A percentile compares a stretch with the other conserved stretches of the same genome.
phyloP scores from a whole-genome alignment of 371 early-diverging fungal genomes.

The Mucor velutinosus region DNA sequence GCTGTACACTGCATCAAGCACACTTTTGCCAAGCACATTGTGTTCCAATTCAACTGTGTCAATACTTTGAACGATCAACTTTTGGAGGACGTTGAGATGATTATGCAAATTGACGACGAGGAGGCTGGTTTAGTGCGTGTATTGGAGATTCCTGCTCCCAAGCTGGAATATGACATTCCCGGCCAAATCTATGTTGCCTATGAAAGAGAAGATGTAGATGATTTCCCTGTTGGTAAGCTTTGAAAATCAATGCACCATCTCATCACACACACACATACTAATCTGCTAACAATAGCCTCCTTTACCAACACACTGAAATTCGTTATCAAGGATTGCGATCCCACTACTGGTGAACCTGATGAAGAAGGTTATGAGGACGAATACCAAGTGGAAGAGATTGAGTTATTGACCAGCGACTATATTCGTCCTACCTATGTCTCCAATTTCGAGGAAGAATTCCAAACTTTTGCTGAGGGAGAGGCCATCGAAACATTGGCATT shows the following conservation, averaged over 20 bases:
- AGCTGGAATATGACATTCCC: constrained; percentile 79
- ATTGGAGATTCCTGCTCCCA: constrained; percentile 66
- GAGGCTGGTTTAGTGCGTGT: constrained; percentile 63
- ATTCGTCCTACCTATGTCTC: constrained; percentile 77
- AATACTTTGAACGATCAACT: constrained; percentile 94
- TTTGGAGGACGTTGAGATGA: constrained; percentile 88
- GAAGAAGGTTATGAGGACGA: constrained; percentile 95
- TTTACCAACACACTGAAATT: constrained; percentile 92
- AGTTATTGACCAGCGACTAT: constrained; percentile 85
- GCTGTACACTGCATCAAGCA: constrained; percentile 91
- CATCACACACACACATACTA: not conserved
- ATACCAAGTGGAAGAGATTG: constrained; percentile 90
- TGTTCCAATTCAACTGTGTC: constrained; percentile 94
- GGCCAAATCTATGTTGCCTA: constrained; percentile 86
- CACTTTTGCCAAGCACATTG: constrained; percentile 85
- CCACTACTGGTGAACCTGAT: constrained; percentile 86
- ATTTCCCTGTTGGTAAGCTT: constrained; percentile 54
- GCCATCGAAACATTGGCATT: constrained; percentile 87
- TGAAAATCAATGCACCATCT: not conserved
- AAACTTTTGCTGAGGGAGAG: constrained; percentile 70
- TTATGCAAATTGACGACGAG: constrained; percentile 77
- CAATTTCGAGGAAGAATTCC: constrained; percentile 72
- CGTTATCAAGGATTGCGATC: constrained; percentile 94
- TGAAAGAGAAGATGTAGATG: constrained; percentile 59
- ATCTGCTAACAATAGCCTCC: constrained; percentile 45